Evolutionary conservation across 495 filamentous ascomycete species (phyloP).

Genomic region (Melanomma pulvis-pyrius): DNA sequence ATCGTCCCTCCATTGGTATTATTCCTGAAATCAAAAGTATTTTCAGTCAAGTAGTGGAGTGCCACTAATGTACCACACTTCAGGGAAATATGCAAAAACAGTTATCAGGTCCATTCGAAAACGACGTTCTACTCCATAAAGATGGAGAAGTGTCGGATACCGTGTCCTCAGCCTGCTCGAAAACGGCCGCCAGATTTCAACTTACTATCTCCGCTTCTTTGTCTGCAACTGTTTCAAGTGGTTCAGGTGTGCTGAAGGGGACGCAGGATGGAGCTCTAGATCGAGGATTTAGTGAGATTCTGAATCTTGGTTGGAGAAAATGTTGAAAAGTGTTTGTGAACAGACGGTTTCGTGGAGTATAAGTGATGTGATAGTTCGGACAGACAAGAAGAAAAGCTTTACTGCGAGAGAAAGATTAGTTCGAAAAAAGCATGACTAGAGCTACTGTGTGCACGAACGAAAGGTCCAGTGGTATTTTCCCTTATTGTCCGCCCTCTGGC

Average conservation of each 20-base stretch:
- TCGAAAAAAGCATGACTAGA: too few species aligned
- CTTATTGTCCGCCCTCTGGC: too few species aligned
- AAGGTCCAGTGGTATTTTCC: too few species aligned
- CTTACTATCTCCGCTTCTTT: conserved; percentile 22
- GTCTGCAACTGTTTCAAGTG: conserved; percentile 2
- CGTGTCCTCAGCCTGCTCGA: conserved; percentile 12
- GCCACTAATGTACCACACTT: background rate
- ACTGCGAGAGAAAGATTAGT: too few species aligned
- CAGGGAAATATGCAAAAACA: conserved; percentile 29
- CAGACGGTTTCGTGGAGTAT: too few species aligned
- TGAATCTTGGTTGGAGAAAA: conserved; percentile 31
- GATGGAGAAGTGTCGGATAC: conserved; percentile 21
- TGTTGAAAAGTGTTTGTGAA: conserved; percentile 22
- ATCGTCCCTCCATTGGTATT: background rate
- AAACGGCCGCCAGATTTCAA: conserved; percentile 24
- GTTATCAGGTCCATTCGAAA: conserved; percentile 11
- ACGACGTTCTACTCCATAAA: conserved; percentile 29
- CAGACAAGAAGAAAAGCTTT: too few species aligned
- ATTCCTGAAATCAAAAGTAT: background rate
- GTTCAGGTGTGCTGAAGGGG: conserved; percentile 14
- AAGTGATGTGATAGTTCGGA: too few species aligned
- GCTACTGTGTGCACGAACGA: too few species aligned
- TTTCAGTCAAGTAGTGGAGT: background rate
- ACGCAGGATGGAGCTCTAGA: conserved; percentile 8
- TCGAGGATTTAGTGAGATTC: conserved; percentile 16